Conservation (phyloP, 371 early-diverging fungal species). For the Mortierella sp. region DNA sequence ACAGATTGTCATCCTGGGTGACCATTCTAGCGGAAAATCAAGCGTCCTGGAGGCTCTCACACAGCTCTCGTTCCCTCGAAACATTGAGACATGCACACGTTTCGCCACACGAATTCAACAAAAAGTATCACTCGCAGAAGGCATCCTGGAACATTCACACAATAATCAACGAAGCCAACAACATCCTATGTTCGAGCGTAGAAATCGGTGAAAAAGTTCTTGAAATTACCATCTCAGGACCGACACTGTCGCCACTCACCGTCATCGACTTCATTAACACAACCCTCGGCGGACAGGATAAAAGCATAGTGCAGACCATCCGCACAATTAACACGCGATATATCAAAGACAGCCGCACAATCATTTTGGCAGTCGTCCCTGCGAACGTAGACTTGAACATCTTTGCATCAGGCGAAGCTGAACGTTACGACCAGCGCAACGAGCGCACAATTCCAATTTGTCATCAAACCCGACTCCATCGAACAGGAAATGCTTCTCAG, state of each 20-base stretch:
- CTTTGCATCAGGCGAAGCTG: conserved; percentile 42
- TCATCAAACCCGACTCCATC: conserved; percentile 41
- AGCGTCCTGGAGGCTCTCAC: conserved; percentile 42
- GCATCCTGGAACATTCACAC: too few relatives aligned
- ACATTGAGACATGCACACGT: conserved; percentile 25
- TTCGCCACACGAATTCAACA: too few relatives aligned
- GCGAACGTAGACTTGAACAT: conserved; percentile 90
- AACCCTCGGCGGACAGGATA: too few relatives aligned
- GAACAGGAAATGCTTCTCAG: conserved; percentile 35
- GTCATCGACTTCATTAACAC: conserved; percentile 38
- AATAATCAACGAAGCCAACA: too few relatives aligned
- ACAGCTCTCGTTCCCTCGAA: conserved; percentile 26
- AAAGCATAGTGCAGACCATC: conserved; percentile 34
- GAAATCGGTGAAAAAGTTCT: conserved; percentile 40
- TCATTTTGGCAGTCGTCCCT: conserved; percentile 90
- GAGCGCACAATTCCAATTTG: conserved; percentile 50
- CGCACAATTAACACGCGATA: conserved; percentile 37
- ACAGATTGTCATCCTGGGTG: conserved; percentile 31
- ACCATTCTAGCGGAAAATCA: conserved; percentile 42
- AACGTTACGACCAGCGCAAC: conserved; percentile 26
- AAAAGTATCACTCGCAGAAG: too few relatives aligned
- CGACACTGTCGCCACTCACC: conserved; percentile 36
- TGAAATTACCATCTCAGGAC: conserved; percentile 40
- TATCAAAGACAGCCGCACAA: conserved; percentile 60
- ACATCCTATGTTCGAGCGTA: too few relatives aligned